Base-by-base conservation (phyloP, 768 basidiomycete genomes). In the Tulasnella sp. region DNA sequence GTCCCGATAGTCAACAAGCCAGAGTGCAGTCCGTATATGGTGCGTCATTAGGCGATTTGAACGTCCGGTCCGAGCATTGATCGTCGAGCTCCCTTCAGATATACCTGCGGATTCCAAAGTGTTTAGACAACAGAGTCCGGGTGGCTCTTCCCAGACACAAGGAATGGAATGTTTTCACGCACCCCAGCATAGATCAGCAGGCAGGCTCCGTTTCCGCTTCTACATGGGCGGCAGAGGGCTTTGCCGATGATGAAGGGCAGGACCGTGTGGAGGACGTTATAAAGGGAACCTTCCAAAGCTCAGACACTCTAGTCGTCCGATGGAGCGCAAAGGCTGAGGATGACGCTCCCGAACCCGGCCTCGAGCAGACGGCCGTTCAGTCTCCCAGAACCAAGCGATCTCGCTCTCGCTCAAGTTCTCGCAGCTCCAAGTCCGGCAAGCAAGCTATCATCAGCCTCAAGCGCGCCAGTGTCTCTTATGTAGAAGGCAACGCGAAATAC, bases 21-120 rank as follows among this genome's bases (percentile, higher is more conserved):
- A 9, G 69, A 69, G 6, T 40, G 5, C 44, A 80, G 79, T 58
- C 79, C 79, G 18, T 80, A 74, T 24, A 80, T 80, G 79, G 79
- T 80, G 40, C 24, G 78, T 72, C 40, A 20, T 50, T 1, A 34
- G 22, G 54, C 24, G 16, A 24, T 37, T 22, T 34, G 69, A 75
- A 18, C n/a, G 18, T 75, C 14, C 18, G 54, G 40, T 64, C 4
- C 2, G 18, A 31, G 22, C 60, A 11, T 72, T 72, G 72, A 80
- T 3, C 8, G 42, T n/a, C 69, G 20, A 72, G 2, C 58, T 28
- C 44, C 72, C 6, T 24, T 50, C 58, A 80, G 79, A 20, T 80
- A 12, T 73, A 28, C 48, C 9, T 80, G 37, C 72, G 73, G 14
- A 28, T 60, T 24, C 79, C 79, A 16, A 44, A 44, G n/a, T 80